Percentiles rank a stretch among this genome's conserved stretches.
These are phyloP conservation scores for Septoria petroselini DNA, from an alignment of 2,329 filamentous ascomycete species.

Conservation along the genomic window DNA sequence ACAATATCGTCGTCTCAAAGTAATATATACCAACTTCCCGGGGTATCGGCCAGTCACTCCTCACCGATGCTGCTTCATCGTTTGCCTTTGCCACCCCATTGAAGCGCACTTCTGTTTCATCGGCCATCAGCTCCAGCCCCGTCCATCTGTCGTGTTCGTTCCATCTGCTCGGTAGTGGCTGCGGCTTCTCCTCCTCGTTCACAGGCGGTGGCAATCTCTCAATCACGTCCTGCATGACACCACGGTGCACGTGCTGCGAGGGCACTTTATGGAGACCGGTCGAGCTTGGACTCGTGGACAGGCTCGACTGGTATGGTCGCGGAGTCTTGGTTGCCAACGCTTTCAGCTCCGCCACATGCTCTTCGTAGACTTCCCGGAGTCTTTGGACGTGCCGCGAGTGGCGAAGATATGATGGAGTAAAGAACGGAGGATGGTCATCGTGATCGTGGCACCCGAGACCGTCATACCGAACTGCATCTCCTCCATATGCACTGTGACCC, in stretches of 20 bases:
- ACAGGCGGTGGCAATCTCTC: conserved; percentile 62
- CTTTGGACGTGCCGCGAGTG: conserved; percentile 74
- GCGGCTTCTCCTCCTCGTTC: conserved; percentile 58
- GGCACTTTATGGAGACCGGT: conserved; percentile 60
- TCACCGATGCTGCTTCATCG: conserved; percentile 76
- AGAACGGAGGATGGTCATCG: conserved; percentile 53
- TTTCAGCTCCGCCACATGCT: conserved; percentile 45
- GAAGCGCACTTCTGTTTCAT: conserved; percentile 70
- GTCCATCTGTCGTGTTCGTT: conserved; percentile 71
- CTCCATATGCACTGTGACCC: conserved; percentile 10
- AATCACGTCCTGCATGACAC: conserved; percentile 78
- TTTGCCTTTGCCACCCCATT: conserved; percentile 55
- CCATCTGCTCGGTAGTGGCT: conserved; percentile 77
- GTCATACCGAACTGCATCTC: conserved; percentile 24
- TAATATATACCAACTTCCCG: conserved; percentile 91
- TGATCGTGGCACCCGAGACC: conserved; percentile 23
- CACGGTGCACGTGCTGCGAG: conserved; percentile 60
- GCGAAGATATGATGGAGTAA: conserved; percentile 79
- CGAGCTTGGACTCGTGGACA: conserved; percentile 57
- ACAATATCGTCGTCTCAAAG: conserved; percentile 70
- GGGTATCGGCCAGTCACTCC: conserved; percentile 83
- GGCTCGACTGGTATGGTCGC: conserved; percentile 32
- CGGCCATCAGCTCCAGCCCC: conserved; percentile 69
- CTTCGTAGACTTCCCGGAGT: conserved; percentile 58
- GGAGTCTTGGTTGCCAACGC: conserved; percentile 24